A percentile compares a stretch with the other conserved stretches of the same genome.
phyloP scores from a whole-genome alignment of 805 yeast genomes.

The Starmerella riodocensis region DNA sequence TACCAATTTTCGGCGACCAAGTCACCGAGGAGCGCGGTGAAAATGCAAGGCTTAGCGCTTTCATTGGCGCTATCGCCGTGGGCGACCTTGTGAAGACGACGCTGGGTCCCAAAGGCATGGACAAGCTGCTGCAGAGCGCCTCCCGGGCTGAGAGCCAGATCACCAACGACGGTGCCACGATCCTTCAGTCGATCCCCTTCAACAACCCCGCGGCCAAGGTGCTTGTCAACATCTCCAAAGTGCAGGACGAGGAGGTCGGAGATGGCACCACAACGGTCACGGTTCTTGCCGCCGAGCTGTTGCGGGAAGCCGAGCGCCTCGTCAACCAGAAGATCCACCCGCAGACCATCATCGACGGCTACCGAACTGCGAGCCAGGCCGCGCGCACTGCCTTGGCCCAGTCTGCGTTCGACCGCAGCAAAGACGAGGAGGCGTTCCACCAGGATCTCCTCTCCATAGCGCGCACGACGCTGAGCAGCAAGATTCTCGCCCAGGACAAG shows the following conservation, averaged over 20 bases:
- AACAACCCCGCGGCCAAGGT: slow-evolving; percentile 98
- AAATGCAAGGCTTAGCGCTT: slow-evolving; percentile 91
- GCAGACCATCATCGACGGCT: slow-evolving; percentile 94
- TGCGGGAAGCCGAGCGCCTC: slow-evolving; percentile 87
- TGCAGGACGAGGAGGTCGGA: slow-evolving; percentile 97
- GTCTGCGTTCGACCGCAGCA: slow-evolving; percentile 61
- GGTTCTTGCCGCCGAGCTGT: slow-evolving; percentile 82
- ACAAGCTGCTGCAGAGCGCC: slow-evolving; percentile 79
- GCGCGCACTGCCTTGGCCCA: slow-evolving; percentile 69
- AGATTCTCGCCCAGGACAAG: slow-evolving; percentile 88
- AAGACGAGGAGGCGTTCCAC: slow-evolving; percentile 46
- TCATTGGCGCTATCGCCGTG: slow-evolving; percentile 97
- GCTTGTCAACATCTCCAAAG: slow-evolving; percentile 82
- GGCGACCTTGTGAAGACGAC: slow-evolving; percentile 93
- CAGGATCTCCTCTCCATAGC: slow-evolving; percentile 77
- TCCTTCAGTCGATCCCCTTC: slow-evolving; percentile 80
- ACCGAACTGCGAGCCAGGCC: slow-evolving; percentile 73
- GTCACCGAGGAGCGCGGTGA: slow-evolving; percentile 97
- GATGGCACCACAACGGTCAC: slow-evolving; percentile 98
- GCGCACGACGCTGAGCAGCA: slow-evolving; percentile 83
- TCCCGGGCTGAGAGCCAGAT: slow-evolving; percentile 56
- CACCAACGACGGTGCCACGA: slow-evolving; percentile 98
- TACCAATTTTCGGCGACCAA: slow-evolving; percentile 91
- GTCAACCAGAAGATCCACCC: slow-evolving; percentile 93
- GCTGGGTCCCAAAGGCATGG: slow-evolving; percentile 98